Base-by-base conservation (phyloP, 2,329 filamentous ascomycete genomes). In the Scedosporium dehoogii region DNA sequence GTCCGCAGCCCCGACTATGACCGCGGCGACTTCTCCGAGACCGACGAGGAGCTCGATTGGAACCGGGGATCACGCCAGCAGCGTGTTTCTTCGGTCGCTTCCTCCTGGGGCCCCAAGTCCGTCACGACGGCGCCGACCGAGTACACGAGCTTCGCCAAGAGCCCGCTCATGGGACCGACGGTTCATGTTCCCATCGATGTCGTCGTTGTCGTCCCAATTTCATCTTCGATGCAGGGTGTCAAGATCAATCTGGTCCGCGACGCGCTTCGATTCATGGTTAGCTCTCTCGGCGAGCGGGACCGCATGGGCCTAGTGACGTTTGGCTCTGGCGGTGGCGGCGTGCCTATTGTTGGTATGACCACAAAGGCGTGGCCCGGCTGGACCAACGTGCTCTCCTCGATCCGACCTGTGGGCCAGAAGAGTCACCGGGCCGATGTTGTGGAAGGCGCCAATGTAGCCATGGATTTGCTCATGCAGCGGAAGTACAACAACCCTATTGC, bases 171-270 rank as follows among this genome's bases (percentile, higher is more conserved):
- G 65, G 76, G 65, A 57, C 68, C 78, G 21, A 83, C 87, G 5
- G 73, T 93, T 58, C 94, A 99, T 71, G 91, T 97, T 16, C 93
- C 94, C 1, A 85, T 97, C 61, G 94, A 99, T 71, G 87, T 99
- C 33, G 93, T 99, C 0, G 91, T 97, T 0, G 94, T 99, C 23
- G 92, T 99, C 41, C 94, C 94, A 0, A 92, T 99, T 5, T 97
- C 94, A 0, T 96, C 93, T 1, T 97, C 94, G 0, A 99, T 97
- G 93, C 94, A 97, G 74, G 94, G 94, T n/a, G 85, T 99, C 64
- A 99, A 99, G 78, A 97, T 97, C 71, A 96, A 93, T 65, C 81
- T 99, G 1, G 85, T 99, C 14, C 87, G 92, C 51, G 94, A 99
- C 74, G 89, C 93, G 0, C 81, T 99, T 42, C 91, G 90, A 64